Conservation (phyloP, 2,329 filamentous ascomycete genomes). For the Alternaria consortialis region DNA sequence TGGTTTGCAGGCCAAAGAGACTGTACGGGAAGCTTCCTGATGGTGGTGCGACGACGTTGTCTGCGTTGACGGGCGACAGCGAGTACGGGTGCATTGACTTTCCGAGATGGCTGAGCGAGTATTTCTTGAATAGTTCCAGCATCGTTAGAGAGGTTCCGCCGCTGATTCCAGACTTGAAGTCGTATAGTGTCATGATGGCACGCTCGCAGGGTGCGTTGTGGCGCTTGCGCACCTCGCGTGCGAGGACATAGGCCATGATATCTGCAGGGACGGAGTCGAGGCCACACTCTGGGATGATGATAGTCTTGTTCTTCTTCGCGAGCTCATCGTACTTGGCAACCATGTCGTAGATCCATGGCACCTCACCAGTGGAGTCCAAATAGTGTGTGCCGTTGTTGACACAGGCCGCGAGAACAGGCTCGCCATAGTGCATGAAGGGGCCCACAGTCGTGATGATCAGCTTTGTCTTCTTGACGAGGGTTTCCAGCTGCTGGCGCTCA, state of each 20-base stretch:
- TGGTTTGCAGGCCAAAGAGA: conserved; percentile 61
- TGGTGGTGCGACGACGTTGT: conserved; percentile 45
- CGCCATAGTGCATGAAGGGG: conserved; percentile 71
- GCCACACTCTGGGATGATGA: conserved; percentile 68
- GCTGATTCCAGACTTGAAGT: conserved; percentile 59
- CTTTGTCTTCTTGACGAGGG: conserved; percentile 64
- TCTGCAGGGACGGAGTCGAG: conserved; percentile 70
- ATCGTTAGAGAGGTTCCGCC: conserved; percentile 72
- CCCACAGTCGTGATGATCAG: conserved; percentile 70
- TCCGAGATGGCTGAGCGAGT: conserved; percentile 58
- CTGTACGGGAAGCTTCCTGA: conserved; percentile 52
- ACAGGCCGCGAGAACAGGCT: conserved; percentile 70
- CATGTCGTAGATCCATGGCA: conserved; percentile 70
- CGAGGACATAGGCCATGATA: conserved; percentile 63
- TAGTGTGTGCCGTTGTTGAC: conserved; percentile 73
- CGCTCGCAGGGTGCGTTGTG: conserved; percentile 61
- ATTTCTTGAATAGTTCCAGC: conserved; percentile 63
- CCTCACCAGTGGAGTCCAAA: conserved; percentile 71
- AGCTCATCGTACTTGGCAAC: conserved; percentile 67
- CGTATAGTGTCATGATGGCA: conserved; percentile 63
- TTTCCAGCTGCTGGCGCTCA: conserved; percentile 59
- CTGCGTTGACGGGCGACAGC: conserved; percentile 57
- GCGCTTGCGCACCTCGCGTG: conserved; percentile 62
- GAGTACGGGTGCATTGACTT: conserved; percentile 62
- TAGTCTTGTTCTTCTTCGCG: conserved; percentile 67